phyloP scores from a whole-genome alignment of 805 yeast genomes.

The Ogataea sp. region DNA sequence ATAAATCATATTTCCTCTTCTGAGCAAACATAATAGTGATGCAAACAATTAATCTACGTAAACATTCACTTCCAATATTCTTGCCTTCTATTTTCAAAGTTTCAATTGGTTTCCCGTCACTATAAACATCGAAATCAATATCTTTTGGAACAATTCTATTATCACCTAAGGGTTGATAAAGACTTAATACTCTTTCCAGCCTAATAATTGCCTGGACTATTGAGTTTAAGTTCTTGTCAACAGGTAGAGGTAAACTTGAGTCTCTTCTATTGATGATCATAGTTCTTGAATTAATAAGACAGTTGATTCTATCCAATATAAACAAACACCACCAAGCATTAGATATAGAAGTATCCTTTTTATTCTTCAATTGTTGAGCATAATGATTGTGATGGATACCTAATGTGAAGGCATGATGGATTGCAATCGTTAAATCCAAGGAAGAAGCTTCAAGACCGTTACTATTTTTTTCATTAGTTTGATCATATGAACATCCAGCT shows the following conservation, averaged over 20 bases:
- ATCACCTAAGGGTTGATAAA: conserved; percentile 29
- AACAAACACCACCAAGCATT: conserved; percentile 33
- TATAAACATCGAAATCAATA: conserved; percentile 15
- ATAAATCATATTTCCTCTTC: conserved; percentile 10
- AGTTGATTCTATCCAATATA: conserved; percentile 30
- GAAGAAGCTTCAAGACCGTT: conserved; percentile 24
- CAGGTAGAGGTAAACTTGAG: conserved; percentile 25
- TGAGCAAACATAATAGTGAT: conserved; percentile 14
- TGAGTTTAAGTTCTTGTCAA: conserved; percentile 18
- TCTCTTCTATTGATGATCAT: conserved; percentile 30
- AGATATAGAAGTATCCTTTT: conserved; percentile 12
- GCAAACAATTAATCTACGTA: conserved; percentile 11
- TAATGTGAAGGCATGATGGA: conserved; percentile 30
- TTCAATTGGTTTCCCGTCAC: conserved; percentile 5
- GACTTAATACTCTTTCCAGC: conserved; percentile 28
- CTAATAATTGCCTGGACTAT: conserved; percentile 23
- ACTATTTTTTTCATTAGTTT: neutral
- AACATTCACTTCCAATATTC: conserved; percentile 10
- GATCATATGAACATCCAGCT: conserved; percentile 27
- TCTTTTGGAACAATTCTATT: conserved; percentile 17
- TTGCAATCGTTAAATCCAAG: conserved; percentile 26
- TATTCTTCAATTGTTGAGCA: conserved; percentile 5
- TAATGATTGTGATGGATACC: conserved; percentile 28
- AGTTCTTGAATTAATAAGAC: conserved; percentile 31
- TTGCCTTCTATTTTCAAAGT: conserved; percentile 4